Evolutionary conservation across 23 red algal species (phyloP).

Genomic region (Gracilaria gracilis): DNA sequence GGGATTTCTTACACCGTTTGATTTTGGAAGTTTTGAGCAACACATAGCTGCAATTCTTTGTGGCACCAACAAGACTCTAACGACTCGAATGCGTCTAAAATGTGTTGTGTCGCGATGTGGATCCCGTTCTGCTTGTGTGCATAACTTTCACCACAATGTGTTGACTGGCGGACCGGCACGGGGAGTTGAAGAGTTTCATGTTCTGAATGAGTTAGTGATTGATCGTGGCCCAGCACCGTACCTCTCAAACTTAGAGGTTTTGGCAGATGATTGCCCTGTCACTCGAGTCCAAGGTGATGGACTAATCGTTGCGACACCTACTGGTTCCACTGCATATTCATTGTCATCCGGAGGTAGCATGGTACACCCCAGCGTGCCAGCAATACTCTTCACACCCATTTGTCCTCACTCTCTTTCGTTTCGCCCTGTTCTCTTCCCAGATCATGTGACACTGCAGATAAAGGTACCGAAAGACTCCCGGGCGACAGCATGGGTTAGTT

Average conservation of each 20-base stretch:
- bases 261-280: constrained; percentile 74
- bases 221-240: constrained; percentile 87
- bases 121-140: constrained; percentile 20
- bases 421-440: constrained; percentile 85
- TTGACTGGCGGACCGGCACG: constrained; percentile 2
- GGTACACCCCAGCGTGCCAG: constrained; percentile 88
- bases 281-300: constrained; percentile 91
- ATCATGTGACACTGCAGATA: constrained; percentile 70
- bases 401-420: constrained; percentile 94
- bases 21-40: constrained; percentile 36
- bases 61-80: constrained; percentile 62
- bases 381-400: constrained; percentile 89
- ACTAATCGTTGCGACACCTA: constrained; percentile 86
- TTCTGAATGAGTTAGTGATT: constrained; percentile 92
- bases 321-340: constrained; percentile 90
- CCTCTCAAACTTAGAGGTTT: constrained; percentile 81
- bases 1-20: constrained; percentile 93
- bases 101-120: constrained; percentile 49
- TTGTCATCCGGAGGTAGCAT: constrained; percentile 81
- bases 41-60: constrained; percentile 63
- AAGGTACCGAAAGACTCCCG: constrained; percentile 74
- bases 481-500: constrained; percentile 82
- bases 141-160: constrained; percentile 32
- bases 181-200: constrained; percentile 61
- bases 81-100: constrained; percentile 85